These are phyloP conservation scores for Phaeodactylum tricornutum DNA, from an alignment of 108 stramenopile species.

Conservation along the genomic window DNA sequence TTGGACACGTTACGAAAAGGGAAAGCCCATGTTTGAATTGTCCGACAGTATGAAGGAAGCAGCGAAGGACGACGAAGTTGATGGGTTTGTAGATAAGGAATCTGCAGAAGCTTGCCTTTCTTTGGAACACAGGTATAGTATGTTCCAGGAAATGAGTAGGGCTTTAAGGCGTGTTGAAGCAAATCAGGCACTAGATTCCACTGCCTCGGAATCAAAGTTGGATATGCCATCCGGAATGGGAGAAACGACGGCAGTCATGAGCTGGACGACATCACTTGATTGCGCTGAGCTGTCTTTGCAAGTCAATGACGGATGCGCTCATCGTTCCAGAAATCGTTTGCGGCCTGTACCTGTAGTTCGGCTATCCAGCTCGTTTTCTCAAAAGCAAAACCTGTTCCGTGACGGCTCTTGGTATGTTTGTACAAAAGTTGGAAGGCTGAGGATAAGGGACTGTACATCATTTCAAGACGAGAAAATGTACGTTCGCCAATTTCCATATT, in stretches of 20 bases:
- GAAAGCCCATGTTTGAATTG: conserved; percentile 1
- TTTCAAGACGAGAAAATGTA: background rate
- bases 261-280: conserved; percentile 23
- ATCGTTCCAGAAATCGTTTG: conserved; percentile 1
- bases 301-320: conserved; percentile 24
- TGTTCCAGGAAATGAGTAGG: conserved; percentile 40
- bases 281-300: conserved; percentile 35
- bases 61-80: background rate
- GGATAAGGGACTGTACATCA: too few species aligned
- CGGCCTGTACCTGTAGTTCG: conserved; percentile 16
- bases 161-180: too few species aligned
- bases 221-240: conserved; percentile 1
- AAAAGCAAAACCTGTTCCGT: conserved; percentile 20
- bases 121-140: conserved; percentile 19
- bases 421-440: too few species aligned
- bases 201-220: background rate
- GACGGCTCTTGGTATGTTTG: conserved; percentile 47
- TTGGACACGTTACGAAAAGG: conserved; percentile 1
- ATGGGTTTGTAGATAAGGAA: background rate
- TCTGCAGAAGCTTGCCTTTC: conserved; percentile 18
- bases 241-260: conserved; percentile 2
- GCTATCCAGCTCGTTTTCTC: conserved; percentile 25
- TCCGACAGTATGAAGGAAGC: background rate
- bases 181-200: background rate
- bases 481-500: too few species aligned